Conservation (phyloP, 805 yeast species). For the Alloascoidea hylecoeti region DNA sequence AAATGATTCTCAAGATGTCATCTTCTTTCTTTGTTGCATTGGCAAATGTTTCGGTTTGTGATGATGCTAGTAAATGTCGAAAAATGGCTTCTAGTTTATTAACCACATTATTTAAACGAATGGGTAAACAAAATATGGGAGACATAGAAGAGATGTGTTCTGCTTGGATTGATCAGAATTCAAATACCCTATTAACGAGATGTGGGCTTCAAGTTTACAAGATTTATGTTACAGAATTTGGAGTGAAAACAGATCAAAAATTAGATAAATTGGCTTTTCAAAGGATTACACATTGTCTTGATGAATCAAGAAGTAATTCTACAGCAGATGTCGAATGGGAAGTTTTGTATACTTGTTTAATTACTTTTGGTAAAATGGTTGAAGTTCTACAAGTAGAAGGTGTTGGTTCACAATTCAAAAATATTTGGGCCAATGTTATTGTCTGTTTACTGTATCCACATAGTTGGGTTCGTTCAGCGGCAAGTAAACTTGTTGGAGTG, state of each 20-base stretch:
- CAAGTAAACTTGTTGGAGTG: constrained; percentile 44
- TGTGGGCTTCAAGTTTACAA: constrained; percentile 69
- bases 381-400: constrained; percentile 12
- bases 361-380: constrained; percentile 25
- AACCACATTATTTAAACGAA: constrained; percentile 35
- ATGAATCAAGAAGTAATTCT: constrained; percentile 22
- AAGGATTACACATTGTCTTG: constrained; percentile 20
- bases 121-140: constrained; percentile 21
- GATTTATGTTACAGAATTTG: constrained; percentile 36
- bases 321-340: constrained; percentile 50
- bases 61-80: constrained; percentile 65
- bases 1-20: constrained; percentile 40
- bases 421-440: constrained; percentile 36
- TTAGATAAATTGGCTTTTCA: constrained; percentile 27
- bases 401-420: constrained; percentile 17
- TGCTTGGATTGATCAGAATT: constrained; percentile 52
- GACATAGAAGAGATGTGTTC: constrained; percentile 24
- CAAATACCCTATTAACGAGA: constrained; percentile 38
- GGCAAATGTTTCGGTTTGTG: constrained; percentile 64
- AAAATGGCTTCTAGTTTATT: constrained; percentile 65
- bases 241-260: constrained; percentile 20
- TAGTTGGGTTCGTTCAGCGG: constrained; percentile 71
- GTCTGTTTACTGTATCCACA: constrained; percentile 69
- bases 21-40: constrained; percentile 75
- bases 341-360: constrained; percentile 51